Conservation (phyloP, 192 early-diverging fungal genomes). For the Coemansia sp. region DNA sequence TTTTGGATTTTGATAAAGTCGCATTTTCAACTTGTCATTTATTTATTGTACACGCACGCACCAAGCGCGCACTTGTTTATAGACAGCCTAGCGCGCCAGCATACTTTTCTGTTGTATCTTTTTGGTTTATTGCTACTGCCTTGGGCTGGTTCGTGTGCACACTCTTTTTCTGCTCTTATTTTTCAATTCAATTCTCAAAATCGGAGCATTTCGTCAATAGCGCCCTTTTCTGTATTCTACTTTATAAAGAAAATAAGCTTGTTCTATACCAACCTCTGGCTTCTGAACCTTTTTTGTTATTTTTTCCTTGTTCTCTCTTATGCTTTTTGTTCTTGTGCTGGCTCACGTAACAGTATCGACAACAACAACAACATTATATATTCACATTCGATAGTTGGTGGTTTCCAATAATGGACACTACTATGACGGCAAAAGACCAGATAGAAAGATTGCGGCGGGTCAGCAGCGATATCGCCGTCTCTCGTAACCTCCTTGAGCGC, state of each 20-base stretch:
- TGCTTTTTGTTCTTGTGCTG: not conserved
- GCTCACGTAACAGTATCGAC: not conserved
- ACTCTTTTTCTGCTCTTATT: not conserved
- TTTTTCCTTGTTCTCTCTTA: not conserved
- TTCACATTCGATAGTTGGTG: not conserved
- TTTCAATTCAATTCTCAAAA: not conserved
- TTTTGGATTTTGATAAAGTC: no score
- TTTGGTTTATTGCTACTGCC: not conserved
- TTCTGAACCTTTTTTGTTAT: not conserved
- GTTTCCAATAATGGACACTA: not conserved
- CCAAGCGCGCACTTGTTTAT: no score
- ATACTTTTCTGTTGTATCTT: not conserved
- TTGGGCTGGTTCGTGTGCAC: not conserved
- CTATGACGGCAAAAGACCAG: not conserved
- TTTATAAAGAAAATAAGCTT: not conserved
- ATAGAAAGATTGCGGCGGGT: not conserved
- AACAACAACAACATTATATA: not conserved
- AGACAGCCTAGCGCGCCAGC: not conserved
- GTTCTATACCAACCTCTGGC: not conserved
- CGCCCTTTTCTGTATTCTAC: not conserved
- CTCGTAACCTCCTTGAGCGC: conserved; percentile 27
- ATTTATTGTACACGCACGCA: no score
- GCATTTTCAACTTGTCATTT: no score
- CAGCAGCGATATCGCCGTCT: not conserved
- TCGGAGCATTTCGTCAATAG: not conserved